Evolutionary conservation across 441 rosid species (phyloP).

Genomic region (Populus hybrid): DNA sequence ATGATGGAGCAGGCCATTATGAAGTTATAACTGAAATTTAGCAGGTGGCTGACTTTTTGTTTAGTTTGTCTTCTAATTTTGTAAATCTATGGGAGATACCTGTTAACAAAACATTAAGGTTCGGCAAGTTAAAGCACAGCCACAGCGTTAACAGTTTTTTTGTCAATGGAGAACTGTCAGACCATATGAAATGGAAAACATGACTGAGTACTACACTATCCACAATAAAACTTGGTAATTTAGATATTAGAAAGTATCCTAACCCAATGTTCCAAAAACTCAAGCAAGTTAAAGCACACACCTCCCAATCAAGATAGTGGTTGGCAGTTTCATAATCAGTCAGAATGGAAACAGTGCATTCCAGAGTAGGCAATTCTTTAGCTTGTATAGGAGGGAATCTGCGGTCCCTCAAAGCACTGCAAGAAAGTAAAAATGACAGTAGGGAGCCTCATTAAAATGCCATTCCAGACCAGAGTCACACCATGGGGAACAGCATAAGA

Average conservation of each 20-base stretch:
- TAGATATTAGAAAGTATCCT: background rate
- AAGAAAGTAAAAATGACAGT: conserved; percentile 20
- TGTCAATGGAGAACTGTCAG: background rate
- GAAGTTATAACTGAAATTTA: background rate
- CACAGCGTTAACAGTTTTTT: background rate
- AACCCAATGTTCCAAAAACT: background rate
- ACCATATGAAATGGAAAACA: background rate
- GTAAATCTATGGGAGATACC: background rate
- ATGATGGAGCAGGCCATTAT: background rate
- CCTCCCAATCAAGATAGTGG: conserved; percentile 97
- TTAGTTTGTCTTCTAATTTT: too few relatives aligned
- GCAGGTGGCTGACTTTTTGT: too few relatives aligned
- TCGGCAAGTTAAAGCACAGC: background rate
- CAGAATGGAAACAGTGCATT: conserved; percentile 89
- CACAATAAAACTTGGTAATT: background rate
- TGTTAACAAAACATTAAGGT: background rate
- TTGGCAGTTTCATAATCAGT: conserved; percentile 77
- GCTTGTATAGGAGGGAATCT: conserved; percentile 93
- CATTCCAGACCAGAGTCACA: background rate
- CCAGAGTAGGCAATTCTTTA: conserved; percentile 80
- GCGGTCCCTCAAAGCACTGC: conserved; percentile 94
- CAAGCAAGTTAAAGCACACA: conserved; percentile 27
- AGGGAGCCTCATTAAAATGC: background rate
- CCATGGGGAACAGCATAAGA: background rate
- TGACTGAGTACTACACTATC: background rate